These are phyloP conservation scores for Spergularia bocconei DNA, from an alignment of 148 eudicot species.

Conservation along the genomic window DNA sequence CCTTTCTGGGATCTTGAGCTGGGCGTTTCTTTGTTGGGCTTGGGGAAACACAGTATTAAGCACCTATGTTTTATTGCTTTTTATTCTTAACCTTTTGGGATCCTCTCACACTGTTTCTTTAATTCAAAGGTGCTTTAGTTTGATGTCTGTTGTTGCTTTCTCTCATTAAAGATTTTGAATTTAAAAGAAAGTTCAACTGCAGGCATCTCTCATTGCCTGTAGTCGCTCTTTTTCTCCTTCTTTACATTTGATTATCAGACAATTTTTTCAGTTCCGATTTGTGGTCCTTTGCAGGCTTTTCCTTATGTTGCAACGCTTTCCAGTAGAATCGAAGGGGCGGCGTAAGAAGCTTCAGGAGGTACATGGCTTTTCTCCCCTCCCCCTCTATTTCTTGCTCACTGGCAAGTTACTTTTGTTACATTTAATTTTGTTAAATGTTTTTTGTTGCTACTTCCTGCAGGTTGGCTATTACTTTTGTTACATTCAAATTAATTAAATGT, in stretches of 20 bases:
- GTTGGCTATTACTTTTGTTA: background rate
- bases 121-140: background rate
- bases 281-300: conserved; percentile 63
- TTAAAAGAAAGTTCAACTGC: background rate
- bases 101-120: background rate
- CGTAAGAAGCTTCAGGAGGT: conserved; percentile 98
- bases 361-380: conserved; percentile 3
- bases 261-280: background rate
- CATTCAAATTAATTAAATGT: background rate
- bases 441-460: background rate
- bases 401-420: background rate
- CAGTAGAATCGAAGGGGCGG: conserved; percentile 93
- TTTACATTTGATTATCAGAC: background rate
- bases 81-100: too few species aligned
- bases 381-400: background rate
- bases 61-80: too few species aligned
- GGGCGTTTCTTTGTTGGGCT: too few species aligned
- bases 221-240: background rate
- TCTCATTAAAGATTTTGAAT: background rate
- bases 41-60: too few species aligned
- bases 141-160: background rate
- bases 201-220: background rate
- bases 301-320: conserved; percentile 89
- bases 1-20: too few species aligned
- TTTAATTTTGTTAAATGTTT: background rate